Percentiles rank a stretch among this genome's conserved stretches.
These are phyloP conservation scores for Leishmania turanica DNA, from an alignment of 208 protist genomes.

Conservation along the genomic window DNA sequence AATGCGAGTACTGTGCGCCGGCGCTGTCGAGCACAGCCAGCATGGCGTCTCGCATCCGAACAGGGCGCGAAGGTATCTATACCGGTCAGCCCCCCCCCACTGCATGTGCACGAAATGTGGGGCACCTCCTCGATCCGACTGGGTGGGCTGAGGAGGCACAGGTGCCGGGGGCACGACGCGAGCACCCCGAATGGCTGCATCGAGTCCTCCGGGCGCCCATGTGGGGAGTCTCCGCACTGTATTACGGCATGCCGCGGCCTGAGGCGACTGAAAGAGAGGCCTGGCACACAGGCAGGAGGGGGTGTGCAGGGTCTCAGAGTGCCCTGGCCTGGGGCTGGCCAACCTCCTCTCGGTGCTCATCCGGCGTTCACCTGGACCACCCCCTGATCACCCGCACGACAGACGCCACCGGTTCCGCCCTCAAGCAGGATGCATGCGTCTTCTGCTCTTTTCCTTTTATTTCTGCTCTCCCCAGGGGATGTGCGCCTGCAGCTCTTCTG, in stretches of 20 bases:
- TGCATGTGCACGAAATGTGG: not conserved
- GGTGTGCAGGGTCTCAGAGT: not conserved
- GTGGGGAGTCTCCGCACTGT: not conserved
- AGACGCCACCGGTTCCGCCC: not conserved
- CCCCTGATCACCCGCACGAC: not conserved
- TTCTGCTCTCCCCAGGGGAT: not conserved
- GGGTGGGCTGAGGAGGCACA: not conserved
- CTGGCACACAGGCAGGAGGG: not conserved
- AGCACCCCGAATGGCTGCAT: not conserved
- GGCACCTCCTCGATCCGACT: not conserved
- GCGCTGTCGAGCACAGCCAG: no score
- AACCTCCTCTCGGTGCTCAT: not conserved
- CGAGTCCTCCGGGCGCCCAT: not conserved
- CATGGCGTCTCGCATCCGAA: not conserved
- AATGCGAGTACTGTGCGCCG: not conserved
- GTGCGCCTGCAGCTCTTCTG: no score
- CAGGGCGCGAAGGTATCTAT: not conserved
- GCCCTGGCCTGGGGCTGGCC: not conserved
- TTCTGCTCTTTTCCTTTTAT: slow-evolving; percentile 3
- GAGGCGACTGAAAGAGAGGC: not conserved
- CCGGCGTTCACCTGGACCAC: not conserved
- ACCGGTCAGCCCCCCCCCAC: no score
- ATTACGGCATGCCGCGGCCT: not conserved
- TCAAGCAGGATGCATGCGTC: not conserved
- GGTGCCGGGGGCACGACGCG: not conserved